Base-by-base conservation (phyloP, 371 early-diverging fungal species). In the Rhizopus sp. region DNA sequence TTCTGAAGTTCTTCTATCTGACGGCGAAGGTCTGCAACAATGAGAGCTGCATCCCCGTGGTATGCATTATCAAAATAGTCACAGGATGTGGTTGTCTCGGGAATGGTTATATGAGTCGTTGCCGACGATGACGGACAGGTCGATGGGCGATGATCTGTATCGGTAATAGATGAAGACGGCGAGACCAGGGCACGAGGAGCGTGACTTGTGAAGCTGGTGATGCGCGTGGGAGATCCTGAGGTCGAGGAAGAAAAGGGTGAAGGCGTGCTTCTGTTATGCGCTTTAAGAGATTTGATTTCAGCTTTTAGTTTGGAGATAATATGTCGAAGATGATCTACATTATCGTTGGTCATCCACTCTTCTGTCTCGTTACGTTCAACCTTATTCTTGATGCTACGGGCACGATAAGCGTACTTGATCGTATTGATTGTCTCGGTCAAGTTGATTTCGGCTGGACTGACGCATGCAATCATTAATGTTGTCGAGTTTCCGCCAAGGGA, bases 381-480 rank as follows among this genome's bases (percentile, higher is more conserved):
- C 37, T 84, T 82, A 72, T 94, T 94, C 55, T 89, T 89, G 67
- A 96, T 94, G 55, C 87, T 90, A 17, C 93, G 78, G 10, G 94
- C 93, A 0, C 96, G 83, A 61, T 89, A 87, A 5, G 96, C 97
- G 66, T 96, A 98, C 58, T 91, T 88, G 35, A 98, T 83, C n/a
- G 98, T 97, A 64, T 92, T 96, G 60, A 70, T 64, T 13, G 99
- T 94, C 72, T 99, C 99, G 31, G 84, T 83, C 57, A 93, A 78
- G 71, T 93, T 90, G 52, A 69, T 60, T 51, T 91, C 89, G 12
- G 89, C 84, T 0, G 94, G 91, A 57, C 88, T 86, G 9, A 96
- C 87, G 77, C 97, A 97, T 2, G 96, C 96, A 51, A 98, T 86
- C 95, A 98, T 94, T 23, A 97, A 64, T 0, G 97, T 92, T 40